Evolutionary conservation across 2,329 filamentous ascomycete species (phyloP).

Genomic region (Nannizziopsis barbatae): DNA sequence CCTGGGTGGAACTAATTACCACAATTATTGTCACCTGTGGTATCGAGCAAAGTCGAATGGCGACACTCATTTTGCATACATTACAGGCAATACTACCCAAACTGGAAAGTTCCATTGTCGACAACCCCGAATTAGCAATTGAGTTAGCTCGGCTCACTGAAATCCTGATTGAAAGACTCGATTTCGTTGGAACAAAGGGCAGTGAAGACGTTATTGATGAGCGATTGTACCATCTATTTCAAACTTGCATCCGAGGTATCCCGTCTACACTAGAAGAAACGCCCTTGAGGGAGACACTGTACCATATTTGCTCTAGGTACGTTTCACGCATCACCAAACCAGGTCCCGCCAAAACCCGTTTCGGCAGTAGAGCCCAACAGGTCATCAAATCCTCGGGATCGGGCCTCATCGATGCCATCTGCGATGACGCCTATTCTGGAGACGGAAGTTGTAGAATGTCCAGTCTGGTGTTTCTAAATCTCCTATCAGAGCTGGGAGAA

Average conservation of each 20-base stretch:
- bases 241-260: conserved; percentile 70
- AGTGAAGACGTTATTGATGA: conserved; percentile 65
- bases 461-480: conserved; percentile 71
- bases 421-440: conserved; percentile 84
- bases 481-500: conserved; percentile 61
- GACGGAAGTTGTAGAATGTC: conserved; percentile 72
- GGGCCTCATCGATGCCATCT: conserved; percentile 71
- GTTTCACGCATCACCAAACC: conserved; percentile 43
- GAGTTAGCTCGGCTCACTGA: conserved; percentile 67
- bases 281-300: conserved; percentile 70
- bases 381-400: conserved; percentile 71
- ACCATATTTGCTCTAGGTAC: conserved; percentile 83
- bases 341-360: conserved; percentile 20
- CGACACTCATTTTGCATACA: conserved; percentile 71
- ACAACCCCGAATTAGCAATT: conserved; percentile 57
- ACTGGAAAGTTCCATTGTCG: conserved; percentile 63
- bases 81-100: conserved; percentile 81
- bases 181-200: conserved; percentile 26
- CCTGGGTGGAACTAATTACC: conserved; percentile 76
- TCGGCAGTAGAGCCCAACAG: conserved; percentile 41
- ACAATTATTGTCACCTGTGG: conserved; percentile 75
- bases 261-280: conserved; percentile 59
- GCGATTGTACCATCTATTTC: conserved; percentile 83
- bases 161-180: conserved; percentile 44
- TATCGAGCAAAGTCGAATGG: conserved; percentile 59